Evolutionary conservation across 2,329 filamentous ascomycete species (phyloP), one percentile per base, ranked within the genome.

Genomic region (Claviceps purpurea): DNA sequence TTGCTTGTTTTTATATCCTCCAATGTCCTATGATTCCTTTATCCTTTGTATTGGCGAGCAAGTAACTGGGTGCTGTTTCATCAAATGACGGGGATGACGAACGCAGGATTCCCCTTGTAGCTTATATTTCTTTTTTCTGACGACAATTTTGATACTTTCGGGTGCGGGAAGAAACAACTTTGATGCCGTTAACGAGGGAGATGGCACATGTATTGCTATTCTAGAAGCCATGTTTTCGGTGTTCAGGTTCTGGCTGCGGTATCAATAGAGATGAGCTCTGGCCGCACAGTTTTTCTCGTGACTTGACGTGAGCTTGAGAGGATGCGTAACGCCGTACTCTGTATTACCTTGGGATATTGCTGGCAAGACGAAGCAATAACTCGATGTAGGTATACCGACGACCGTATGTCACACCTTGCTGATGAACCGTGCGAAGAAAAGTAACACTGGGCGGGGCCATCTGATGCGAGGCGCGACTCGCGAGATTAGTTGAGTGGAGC

Each of bases 1-100:
- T 66, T 68, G 64, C 5, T 5, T 20, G 13, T 37, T 7, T 47
- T 47, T 66, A 64, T 69, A 64, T 37, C 20, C 22, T 48, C 24
- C n/a, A 65, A 65, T 68, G 64, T n/a, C 22, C n/a, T 7, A 30
- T 61, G 68, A 62, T 24, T 61, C 67, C 61, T 67, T 68, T 59
- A 65, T 14, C 26, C 34, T 45, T 37, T 30, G 14, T 49, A 46
- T 46, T 46, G 49, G 49, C 45, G 37, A 44, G n/a, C 40, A 41
- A 51, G 45, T 38, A 11, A 30, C 47, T 46, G 51, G 45, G 42
- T 43, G 47, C 40, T 49, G 47, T 30, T 30, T 30, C 26, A 24
- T 14, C 24, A 57, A 56, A 59, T 60, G 60, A 48, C 43, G 52
- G 55, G 55, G 55, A 56, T 54, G 57, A 57, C 61, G 59, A 58